These are phyloP conservation scores for Arabidopsis lyrata DNA, from an alignment of 441 rosid species.

Conservation along the genomic window DNA sequence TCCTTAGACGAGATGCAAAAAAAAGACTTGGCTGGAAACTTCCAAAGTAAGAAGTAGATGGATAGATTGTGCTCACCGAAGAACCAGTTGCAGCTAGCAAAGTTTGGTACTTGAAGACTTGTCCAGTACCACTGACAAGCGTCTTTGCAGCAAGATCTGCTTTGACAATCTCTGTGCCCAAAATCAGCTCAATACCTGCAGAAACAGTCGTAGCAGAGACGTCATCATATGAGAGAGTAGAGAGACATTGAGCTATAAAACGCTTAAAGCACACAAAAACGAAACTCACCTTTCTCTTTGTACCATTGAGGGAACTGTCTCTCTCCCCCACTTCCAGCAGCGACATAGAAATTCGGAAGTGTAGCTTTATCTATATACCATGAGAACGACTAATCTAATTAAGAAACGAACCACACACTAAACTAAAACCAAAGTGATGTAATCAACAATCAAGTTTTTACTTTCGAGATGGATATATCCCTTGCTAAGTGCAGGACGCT, in stretches of 20 bases:
- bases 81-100: conserved; percentile 92
- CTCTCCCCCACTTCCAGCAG: conserved; percentile 92
- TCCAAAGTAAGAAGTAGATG: conserved; percentile 39
- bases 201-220: not conserved
- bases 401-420: not conserved
- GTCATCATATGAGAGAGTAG: not conserved
- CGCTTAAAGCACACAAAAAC: not conserved
- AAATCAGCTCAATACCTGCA: conserved; percentile 76
- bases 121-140: conserved; percentile 68
- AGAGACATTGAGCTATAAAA: conserved; percentile 11
- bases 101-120: conserved; percentile 66
- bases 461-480: conserved; percentile 82
- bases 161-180: conserved; percentile 79
- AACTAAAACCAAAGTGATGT: not conserved
- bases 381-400: conserved; percentile 14
- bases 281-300: conserved; percentile 55
- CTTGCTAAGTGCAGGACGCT: conserved; percentile 98
- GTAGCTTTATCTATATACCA: conserved; percentile 47
- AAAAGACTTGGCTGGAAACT: not conserved
- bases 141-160: conserved; percentile 82
- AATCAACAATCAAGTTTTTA: conserved; percentile 33
- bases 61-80: conserved; percentile 53
- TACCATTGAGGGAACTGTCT: conserved; percentile 86
- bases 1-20: not conserved
- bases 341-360: conserved; percentile 66